Conservation (phyloP, 352 stramenopile species). For the Thalassiosira allenii region DNA sequence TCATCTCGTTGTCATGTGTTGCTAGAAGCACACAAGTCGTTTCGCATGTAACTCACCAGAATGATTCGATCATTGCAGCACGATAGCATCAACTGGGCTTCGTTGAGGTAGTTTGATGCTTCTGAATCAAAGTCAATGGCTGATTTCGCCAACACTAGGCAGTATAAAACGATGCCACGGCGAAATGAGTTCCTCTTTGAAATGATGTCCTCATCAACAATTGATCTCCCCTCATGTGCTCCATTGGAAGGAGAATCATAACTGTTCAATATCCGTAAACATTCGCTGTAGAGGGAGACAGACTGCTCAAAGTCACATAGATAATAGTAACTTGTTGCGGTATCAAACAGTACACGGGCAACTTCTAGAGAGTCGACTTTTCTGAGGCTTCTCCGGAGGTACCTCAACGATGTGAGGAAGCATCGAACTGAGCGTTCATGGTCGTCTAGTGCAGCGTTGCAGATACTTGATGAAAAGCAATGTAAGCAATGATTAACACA, state of each 20-base stretch:
- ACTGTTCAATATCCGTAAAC: constrained; percentile 55
- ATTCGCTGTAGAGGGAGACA: constrained; percentile 49
- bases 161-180: constrained; percentile 60
- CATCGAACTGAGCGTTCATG: constrained; percentile 64
- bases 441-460: constrained; percentile 60
- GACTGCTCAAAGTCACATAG: constrained; percentile 63
- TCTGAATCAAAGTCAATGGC: constrained; percentile 49
- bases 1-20: too few species aligned
- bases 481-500: too few species aligned
- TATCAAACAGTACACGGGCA: constrained; percentile 62
- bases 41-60: constrained; percentile 4
- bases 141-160: constrained; percentile 41
- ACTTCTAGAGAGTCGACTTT: constrained; percentile 64
- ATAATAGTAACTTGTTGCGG: constrained; percentile 66
- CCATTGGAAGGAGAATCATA: constrained; percentile 14
- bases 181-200: constrained; percentile 39
- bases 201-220: not conserved
- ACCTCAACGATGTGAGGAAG: constrained; percentile 63
- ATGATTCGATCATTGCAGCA: constrained; percentile 54
- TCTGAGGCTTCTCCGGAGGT: constrained; percentile 48
- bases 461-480: constrained; percentile 13
- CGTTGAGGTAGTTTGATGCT: constrained; percentile 51
- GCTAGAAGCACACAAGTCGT: too few species aligned
- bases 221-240: not conserved
- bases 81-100: constrained; percentile 51